Evolutionary conservation across 345 rosid genomes (phyloP).

Genomic region (Alliaria petiolata): DNA sequence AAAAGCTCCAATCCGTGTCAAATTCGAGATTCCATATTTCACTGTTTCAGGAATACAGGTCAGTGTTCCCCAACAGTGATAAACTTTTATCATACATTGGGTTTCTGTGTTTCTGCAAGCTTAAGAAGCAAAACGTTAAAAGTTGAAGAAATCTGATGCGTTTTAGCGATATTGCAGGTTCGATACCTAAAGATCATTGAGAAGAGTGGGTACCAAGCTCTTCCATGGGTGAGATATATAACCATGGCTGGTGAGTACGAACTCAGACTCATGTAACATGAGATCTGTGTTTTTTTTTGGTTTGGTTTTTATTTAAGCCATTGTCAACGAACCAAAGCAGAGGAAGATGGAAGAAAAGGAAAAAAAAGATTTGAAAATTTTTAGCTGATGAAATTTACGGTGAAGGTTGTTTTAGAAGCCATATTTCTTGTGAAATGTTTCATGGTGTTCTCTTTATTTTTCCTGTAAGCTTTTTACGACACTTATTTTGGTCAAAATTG

Average conservation of each 20-base stretch:
- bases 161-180: conserved; percentile 50
- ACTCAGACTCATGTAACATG: conserved; percentile 64
- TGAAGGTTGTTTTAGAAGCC: conserved; percentile 12
- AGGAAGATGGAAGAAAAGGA: neutral
- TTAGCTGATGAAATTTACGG: conserved; percentile 7
- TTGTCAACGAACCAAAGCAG: conserved; percentile 1
- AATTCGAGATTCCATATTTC: conserved; percentile 93
- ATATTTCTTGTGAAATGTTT: conserved; percentile 30
- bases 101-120: neutral
- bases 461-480: conserved; percentile 17
- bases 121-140: neutral
- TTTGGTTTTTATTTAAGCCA: neutral
- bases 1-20: conserved; percentile 88
- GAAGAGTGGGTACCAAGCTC: conserved; percentile 96
- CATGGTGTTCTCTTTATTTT: neutral
- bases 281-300: conserved; percentile 1
- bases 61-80: neutral
- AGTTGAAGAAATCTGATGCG: neutral
- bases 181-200: conserved; percentile 96
- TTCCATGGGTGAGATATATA: conserved; percentile 99
- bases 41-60: conserved; percentile 94
- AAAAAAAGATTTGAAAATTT: neutral
- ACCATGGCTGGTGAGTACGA: conserved; percentile 99
- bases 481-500: neutral
- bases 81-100: neutral